A percentile compares a stretch with the other conserved stretches of the same genome.
phyloP scores from a whole-genome alignment of 345 rosid species.

The Eucalyptus pauciflora region DNA sequence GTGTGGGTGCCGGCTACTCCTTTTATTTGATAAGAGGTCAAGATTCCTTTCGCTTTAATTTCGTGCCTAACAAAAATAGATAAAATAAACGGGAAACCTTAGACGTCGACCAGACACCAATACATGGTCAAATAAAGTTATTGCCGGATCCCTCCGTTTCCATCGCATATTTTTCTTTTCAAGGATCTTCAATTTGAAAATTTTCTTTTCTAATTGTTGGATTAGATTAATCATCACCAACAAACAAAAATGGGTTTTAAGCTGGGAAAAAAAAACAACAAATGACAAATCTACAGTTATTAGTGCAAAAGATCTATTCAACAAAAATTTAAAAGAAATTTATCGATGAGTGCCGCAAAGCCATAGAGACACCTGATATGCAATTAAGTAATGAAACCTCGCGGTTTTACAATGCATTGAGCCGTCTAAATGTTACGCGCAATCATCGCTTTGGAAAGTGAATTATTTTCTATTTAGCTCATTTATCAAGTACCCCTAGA shows the following conservation, averaged over 20 bases:
- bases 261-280: not conserved
- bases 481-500: not conserved
- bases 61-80: not conserved
- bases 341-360: not conserved
- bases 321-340: not conserved
- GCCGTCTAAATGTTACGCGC: fast-evolving
- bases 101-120: not conserved
- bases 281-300: not conserved
- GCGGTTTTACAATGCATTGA: not conserved
- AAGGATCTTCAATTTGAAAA: not conserved
- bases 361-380: not conserved
- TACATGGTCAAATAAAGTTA: not conserved
- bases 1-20: not conserved
- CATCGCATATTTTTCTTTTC: not conserved
- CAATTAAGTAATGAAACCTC: not conserved
- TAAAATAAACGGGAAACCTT: not conserved
- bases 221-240: not conserved
- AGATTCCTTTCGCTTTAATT: not conserved
- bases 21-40: not conserved
- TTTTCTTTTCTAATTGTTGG: not conserved
- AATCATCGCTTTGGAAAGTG: not conserved
- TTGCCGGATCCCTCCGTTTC: not conserved
- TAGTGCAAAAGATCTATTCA: not conserved
- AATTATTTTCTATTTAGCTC: not conserved
- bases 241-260: not conserved